Evolutionary conservation across 257 asterid species (phyloP), one percentile per base, ranked within the genome.

Genomic region (Nemophila menziesii): DNA sequence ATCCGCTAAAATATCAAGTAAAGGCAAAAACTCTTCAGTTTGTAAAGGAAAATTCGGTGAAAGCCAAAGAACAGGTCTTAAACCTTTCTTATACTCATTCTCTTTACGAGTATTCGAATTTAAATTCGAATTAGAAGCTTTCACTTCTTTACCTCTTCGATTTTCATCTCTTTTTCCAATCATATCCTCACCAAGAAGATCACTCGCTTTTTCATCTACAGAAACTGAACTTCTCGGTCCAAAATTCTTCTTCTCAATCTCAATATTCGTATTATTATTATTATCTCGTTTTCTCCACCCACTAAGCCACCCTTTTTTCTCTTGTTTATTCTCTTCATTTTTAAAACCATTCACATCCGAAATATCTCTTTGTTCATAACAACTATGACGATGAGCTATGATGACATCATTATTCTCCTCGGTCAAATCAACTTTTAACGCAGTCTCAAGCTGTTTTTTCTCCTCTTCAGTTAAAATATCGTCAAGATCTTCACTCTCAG

Each of bases 41-140:
- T 61, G 68, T 43, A 89, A 64, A 0, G 90, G 95, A 60, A 89
- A 89, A 65, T 89, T 81, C 2, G 95, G 92, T 27, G 95, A 78
- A 46, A 89, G 92, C 92, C 95, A 89, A 18, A 89, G 86, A 62
- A 78, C 45, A n/a, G 97, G 97, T 75, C 97, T 89, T 74, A 89
- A 66, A 43, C 94, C 95, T 72, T 80, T 89, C 66, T 89, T 89
- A 48, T 89, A 89, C 82, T 84, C 95, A 49, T 67, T 82, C 70
- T 86, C 97, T 12, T 70, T 61, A 57, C 41, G 44, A 49, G 54
- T 80, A 66, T 81, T 92, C 60, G 46, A 33, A 58, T 51, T 62
- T 37, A 75, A 62, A 11, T 86, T 75, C 6, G 90, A 57, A 68
- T 8, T 11, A n/a, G 92, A 56, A 40, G 74, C 76, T 73, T 70